Evolutionary conservation across 2,329 filamentous ascomycete species (phyloP), one percentile per base, ranked within the genome.

Genomic region (Nothophaeocryptopus gaeumannii): DNA sequence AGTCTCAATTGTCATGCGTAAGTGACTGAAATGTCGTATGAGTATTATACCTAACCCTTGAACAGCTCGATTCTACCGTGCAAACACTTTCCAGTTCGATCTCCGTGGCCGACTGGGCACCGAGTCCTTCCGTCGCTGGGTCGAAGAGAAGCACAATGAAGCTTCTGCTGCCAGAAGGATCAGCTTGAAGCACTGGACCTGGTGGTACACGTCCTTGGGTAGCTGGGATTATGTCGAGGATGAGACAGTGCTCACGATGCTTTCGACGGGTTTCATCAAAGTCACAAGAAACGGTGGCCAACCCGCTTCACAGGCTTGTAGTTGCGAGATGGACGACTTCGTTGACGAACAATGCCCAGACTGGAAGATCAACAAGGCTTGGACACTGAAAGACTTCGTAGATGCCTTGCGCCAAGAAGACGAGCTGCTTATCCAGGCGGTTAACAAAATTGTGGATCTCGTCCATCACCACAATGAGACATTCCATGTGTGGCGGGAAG

Each of bases 341-440:
- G 20, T 58, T 8, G 31, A 38, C 30, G 30, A 39, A 8, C 53
- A 53, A 29, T 53, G 53, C 12, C 47, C 47, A 5, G 45, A 50
- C n/a, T 58, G 55, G 55, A 58, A 50, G 5, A 32, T 49, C 41
- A 54, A 55, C 35, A 55, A 51, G 43, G 30, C 35, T 2, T 56
- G 54, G 51, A 39, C 51, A 2, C 12, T 58, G n/a, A 34, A 44
- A 5, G 56, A 58, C 29, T 58, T 58, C 30, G 51, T 54, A 8
- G 15, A 42, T 11, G 51, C 54, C 13, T 31, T 58, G 10, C 48
- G 51, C 29, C 39, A 56, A 41, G 54, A 56, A 11, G 51, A 54
- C 29, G 51, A 49, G 10, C 34, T 51, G 5, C 49, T 58, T 1
- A 52, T 53, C 2, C 45, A 56, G 33, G 51, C 51, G 11, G 48